Evolutionary conservation across 2,329 filamentous ascomycete species (phyloP).

Genomic region (Fusarium oligoseptatum): DNA sequence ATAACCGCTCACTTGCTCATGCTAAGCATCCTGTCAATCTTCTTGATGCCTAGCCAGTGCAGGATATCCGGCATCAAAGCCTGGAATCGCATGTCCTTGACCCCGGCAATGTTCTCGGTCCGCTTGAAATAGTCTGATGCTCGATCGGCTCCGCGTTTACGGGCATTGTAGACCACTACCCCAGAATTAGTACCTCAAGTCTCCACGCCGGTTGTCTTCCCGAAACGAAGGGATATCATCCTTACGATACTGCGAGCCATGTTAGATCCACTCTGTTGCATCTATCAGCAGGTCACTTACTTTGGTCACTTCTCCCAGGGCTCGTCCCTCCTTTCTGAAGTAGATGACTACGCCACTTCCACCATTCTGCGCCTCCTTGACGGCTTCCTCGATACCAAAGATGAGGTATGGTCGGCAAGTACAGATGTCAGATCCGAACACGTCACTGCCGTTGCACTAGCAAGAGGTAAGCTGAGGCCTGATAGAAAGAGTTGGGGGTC

Average conservation of each 20-base stretch:
- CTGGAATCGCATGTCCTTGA: slow-evolving; percentile 98
- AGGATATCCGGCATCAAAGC: slow-evolving; percentile 97
- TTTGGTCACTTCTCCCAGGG: slow-evolving; percentile 95
- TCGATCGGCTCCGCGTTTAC: slow-evolving; percentile 82
- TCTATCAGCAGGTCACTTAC: slow-evolving; percentile 63
- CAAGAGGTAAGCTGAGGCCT: slow-evolving; percentile 7
- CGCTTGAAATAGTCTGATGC: slow-evolving; percentile 96
- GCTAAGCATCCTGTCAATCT: slow-evolving; percentile 98
- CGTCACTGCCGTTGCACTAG: slow-evolving; percentile 93
- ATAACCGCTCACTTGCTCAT: slow-evolving; percentile 87
- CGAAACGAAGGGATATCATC: slow-evolving; percentile 3
- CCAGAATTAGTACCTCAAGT: slow-evolving; percentile 37
- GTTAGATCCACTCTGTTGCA: slow-evolving; percentile 29
- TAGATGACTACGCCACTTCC: slow-evolving; percentile 97
- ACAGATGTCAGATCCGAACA: slow-evolving; percentile 98
- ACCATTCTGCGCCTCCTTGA: slow-evolving; percentile 95
- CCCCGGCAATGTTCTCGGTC: slow-evolving; percentile 98
- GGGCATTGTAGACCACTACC: slow-evolving; percentile 78
- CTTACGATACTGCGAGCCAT: slow-evolving; percentile 40
- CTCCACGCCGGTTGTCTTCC: slow-evolving; percentile 10
- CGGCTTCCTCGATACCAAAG: slow-evolving; percentile 96
- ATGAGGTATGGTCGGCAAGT: slow-evolving; percentile 96
- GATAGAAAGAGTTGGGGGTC: slow-evolving; percentile 4
- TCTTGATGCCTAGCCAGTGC: slow-evolving; percentile 98
- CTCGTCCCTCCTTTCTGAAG: slow-evolving; percentile 96